Base-by-base conservation (phyloP, 371 early-diverging fungal genomes). In the Mucor circinelloides region DNA sequence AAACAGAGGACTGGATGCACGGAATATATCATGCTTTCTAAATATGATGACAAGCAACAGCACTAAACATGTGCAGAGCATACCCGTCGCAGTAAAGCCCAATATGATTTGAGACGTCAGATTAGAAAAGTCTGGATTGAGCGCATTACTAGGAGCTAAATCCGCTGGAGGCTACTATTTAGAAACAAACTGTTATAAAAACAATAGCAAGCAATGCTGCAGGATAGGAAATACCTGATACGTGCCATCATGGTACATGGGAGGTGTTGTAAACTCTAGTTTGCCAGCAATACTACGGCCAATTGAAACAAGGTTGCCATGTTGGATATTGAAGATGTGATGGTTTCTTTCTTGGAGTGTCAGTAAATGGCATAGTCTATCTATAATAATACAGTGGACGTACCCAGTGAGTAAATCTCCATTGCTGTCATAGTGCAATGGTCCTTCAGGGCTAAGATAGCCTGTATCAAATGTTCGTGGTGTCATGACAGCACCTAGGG, bases 1-100 rank as follows among this genome's bases (percentile, higher is more conserved):
- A 30, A 86, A 86, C 59, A 86, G 46, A 27, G 86, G 86, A 25
- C 85, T 85, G 2, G 86, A 85, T 6, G 86, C 85, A 42, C 83
- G 83, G 46, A 86, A 84, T 10, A 83, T 76, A 9, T 79, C 75
- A 23, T 82, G 75, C 27, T 84, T 72, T 7, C 81, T 56, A 66
- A 66, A 73, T 2, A 67, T 23, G 6, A 76, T 57, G 12, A 80
- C 78, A 0, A 80, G 13, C n/a, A 60, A 19, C 40, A 80, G 67
- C 10, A 74, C 66, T 10, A 65, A 55, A 12, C 70, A 25, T 2
- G 74, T 64, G 34, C 75, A 67, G 0, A 78, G 30, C 13, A 72
- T 63, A 0, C 78, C 73, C 2, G 68, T 60, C 2, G 64, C 68
- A n/a, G 85, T 76, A 4, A 79, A 72, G 27, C 72, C 58, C 3